These are phyloP conservation scores for Didymella segeticola DNA, from an alignment of 2,329 filamentous ascomycete genomes.

Conservation along the genomic window DNA sequence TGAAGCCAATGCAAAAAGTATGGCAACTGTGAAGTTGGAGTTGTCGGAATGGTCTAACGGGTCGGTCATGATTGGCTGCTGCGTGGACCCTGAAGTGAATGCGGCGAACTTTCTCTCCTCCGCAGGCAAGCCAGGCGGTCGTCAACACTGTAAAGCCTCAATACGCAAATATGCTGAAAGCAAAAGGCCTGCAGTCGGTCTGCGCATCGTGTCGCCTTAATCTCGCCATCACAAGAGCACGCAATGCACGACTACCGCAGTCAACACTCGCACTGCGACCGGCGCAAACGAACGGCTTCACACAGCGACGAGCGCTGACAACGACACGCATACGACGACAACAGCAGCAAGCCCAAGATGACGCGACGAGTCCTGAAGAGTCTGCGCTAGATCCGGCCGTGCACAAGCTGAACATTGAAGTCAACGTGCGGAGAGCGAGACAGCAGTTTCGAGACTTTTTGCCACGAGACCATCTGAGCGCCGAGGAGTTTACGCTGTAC, in stretches of 20 bases:
- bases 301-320: constrained; percentile 33
- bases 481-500: constrained; percentile 77
- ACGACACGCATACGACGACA: constrained; percentile 24
- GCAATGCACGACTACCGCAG: constrained; percentile 32
- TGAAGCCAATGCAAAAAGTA: neutral
- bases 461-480: constrained; percentile 72
- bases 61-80: constrained; percentile 30
- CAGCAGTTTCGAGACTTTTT: constrained; percentile 79
- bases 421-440: constrained; percentile 72
- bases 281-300: constrained; percentile 13
- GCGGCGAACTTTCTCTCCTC: constrained; percentile 41
- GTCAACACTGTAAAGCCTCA: constrained; percentile 11
- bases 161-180: constrained; percentile 39
- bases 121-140: constrained; percentile 2
- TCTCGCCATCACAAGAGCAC: constrained; percentile 33
- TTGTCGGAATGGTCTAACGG: neutral
- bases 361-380: neutral
- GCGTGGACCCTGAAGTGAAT: constrained; percentile 29
- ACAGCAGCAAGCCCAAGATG: constrained; percentile 3
- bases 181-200: constrained; percentile 35
- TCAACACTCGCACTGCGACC: constrained; percentile 22
- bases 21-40: neutral
- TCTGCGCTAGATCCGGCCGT: constrained; percentile 12
- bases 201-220: constrained; percentile 45
- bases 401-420: constrained; percentile 58